Conservation (phyloP, 2,329 filamentous ascomycete species). For the Claviceps pusilla region DNA sequence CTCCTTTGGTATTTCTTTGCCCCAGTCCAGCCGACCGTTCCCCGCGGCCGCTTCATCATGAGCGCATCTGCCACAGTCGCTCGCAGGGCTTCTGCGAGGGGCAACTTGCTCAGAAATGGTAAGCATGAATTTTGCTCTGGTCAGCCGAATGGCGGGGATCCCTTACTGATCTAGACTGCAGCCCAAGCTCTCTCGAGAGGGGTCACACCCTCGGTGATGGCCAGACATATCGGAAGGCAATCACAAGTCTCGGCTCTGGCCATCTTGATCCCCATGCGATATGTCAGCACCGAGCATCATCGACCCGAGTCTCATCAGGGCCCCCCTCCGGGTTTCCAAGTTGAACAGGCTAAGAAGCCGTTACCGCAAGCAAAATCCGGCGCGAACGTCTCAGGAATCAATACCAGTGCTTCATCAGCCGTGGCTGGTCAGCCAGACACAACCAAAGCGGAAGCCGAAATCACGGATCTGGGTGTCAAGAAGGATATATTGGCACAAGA, state of each 20-base stretch:
- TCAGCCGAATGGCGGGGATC: neutral
- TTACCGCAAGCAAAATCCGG: constrained; percentile 40
- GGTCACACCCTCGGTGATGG: constrained; percentile 30
- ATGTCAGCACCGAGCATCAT: constrained; percentile 45
- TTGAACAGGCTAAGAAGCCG: constrained; percentile 79
- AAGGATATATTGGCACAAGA: constrained; percentile 48
- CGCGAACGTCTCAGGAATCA: constrained; percentile 16
- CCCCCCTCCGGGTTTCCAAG: constrained; percentile 80
- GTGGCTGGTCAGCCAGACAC: constrained; percentile 19
- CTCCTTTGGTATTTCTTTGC: neutral
- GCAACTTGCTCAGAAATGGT: constrained; percentile 37
- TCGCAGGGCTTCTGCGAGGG: constrained; percentile 37
- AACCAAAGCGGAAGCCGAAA: constrained; percentile 25
- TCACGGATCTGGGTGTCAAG: constrained; percentile 47
- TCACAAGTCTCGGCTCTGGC: constrained; percentile 36
- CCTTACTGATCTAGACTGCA: constrained; percentile 9
- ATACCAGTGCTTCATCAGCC: constrained; percentile 14
- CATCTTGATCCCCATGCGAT: constrained; percentile 40
- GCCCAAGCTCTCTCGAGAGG: constrained; percentile 33
- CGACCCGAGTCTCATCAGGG: constrained; percentile 37
- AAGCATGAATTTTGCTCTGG: constrained; percentile 11
- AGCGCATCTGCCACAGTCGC: constrained; percentile 42
- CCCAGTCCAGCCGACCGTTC: neutral
- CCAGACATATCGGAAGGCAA: constrained; percentile 31
- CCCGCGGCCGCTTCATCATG: constrained; percentile 22